A percentile compares a stretch with the other conserved stretches of the same genome.
These are phyloP conservation scores for Neobulgaria alba DNA, from an alignment of 2,329 filamentous ascomycete genomes.

Conservation along the genomic window DNA sequence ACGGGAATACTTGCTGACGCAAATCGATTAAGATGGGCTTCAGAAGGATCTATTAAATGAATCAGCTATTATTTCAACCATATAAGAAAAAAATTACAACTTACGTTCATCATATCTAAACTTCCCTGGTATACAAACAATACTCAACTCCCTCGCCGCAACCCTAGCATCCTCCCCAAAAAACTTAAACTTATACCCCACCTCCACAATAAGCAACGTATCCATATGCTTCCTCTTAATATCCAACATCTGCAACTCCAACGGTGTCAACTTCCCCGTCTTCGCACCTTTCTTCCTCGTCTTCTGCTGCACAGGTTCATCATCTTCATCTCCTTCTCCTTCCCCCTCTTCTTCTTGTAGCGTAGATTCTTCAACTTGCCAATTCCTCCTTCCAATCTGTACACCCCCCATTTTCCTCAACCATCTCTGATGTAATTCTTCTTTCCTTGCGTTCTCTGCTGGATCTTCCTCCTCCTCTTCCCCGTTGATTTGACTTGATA, in stretches of 20 bases:
- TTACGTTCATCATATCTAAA: slow-evolving; percentile 90
- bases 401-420: slow-evolving; percentile 79
- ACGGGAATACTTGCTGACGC: slow-evolving; percentile 94
- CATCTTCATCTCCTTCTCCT: slow-evolving; percentile 48
- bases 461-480: slow-evolving; percentile 41
- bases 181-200: slow-evolving; percentile 96
- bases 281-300: slow-evolving; percentile 62
- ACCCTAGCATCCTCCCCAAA: slow-evolving; percentile 90
- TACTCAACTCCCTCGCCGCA: slow-evolving; percentile 83
- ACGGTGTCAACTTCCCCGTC: slow-evolving; percentile 75
- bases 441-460: slow-evolving; percentile 48
- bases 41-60: no score
- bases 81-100: no score
- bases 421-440: slow-evolving; percentile 72
- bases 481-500: slow-evolving; percentile 24
- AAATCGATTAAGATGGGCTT: slow-evolving; percentile 85
- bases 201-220: slow-evolving; percentile 83
- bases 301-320: slow-evolving; percentile 42
- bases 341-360: slow-evolving; percentile 38
- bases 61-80: no score
- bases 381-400: slow-evolving; percentile 46
- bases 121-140: slow-evolving; percentile 95
- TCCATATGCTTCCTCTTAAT: slow-evolving; percentile 90
- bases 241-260: slow-evolving; percentile 88
- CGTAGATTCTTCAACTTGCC: slow-evolving; percentile 43